Conservation (phyloP, 768 basidiomycete genomes). For the Lactarius deliciosus region DNA sequence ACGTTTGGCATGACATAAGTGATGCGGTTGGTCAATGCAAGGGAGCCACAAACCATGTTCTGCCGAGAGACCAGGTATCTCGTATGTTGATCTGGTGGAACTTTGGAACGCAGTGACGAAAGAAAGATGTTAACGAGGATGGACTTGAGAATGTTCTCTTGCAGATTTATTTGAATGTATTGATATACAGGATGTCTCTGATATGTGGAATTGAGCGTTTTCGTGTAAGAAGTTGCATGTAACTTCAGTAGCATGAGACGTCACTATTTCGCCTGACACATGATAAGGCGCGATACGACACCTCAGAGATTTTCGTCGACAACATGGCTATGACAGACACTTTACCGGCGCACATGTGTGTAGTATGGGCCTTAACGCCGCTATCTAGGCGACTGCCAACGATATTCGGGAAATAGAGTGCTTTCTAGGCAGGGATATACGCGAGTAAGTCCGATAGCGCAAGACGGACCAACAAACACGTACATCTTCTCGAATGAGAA, state of each 20-base stretch:
- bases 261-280: background rate
- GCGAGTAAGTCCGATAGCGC: slow-evolving; percentile 3
- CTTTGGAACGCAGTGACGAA: slow-evolving; percentile 62
- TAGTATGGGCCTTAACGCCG: slow-evolving; percentile 64
- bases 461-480: slow-evolving; percentile 35
- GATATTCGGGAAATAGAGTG: slow-evolving; percentile 89
- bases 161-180: slow-evolving; percentile 85
- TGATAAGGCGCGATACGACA: slow-evolving; percentile 35
- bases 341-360: slow-evolving; percentile 70
- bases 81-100: slow-evolving; percentile 63
- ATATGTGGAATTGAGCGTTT: slow-evolving; percentile 54
- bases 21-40: background rate
- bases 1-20: background rate
- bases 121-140: slow-evolving; percentile 85
- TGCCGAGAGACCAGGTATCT: slow-evolving; percentile 81
- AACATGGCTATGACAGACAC: slow-evolving; percentile 81
- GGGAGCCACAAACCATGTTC: slow-evolving; percentile 58
- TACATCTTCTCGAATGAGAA: slow-evolving; percentile 89
- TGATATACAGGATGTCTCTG: slow-evolving; percentile 60
- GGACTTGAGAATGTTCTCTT: slow-evolving; percentile 91
- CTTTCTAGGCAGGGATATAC: slow-evolving; percentile 54
- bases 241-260: slow-evolving; percentile 46
- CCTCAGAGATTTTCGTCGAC: slow-evolving; percentile 87
- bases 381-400: slow-evolving; percentile 65
- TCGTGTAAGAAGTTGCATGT: slow-evolving; percentile 71